Conservation (phyloP, 2,329 filamentous ascomycete species). For the Fusarium incarnatum region DNA sequence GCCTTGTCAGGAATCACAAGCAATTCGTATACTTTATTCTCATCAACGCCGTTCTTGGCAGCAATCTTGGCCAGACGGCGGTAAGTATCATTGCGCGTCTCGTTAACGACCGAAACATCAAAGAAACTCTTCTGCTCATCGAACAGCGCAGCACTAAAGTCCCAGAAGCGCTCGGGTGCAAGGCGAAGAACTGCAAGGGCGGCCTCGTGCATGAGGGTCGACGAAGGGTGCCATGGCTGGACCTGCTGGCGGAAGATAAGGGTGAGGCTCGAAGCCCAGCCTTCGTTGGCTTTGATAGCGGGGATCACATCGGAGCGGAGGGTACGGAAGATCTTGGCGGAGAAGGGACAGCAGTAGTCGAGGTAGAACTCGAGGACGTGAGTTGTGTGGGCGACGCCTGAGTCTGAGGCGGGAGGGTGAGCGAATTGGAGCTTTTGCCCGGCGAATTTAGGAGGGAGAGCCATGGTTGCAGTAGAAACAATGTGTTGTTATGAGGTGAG, state of each 20-base stretch:
- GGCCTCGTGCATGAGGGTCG: constrained; percentile 84
- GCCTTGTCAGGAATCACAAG: constrained; percentile 77
- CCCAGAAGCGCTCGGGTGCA: constrained; percentile 80
- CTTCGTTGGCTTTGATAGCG: constrained; percentile 70
- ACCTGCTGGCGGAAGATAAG: constrained; percentile 92
- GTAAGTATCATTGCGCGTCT: constrained; percentile 88
- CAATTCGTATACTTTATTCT: constrained; percentile 74
- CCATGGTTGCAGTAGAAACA: constrained; percentile 62
- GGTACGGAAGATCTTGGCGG: constrained; percentile 79
- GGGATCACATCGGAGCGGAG: constrained; percentile 75
- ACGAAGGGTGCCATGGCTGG: constrained; percentile 94
- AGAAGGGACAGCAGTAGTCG: constrained; percentile 89
- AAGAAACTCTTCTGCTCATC: constrained; percentile 80
- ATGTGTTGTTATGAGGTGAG: neutral
- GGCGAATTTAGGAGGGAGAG: constrained; percentile 80
- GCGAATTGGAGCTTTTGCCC: constrained; percentile 73
- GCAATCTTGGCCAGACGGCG: constrained; percentile 81
- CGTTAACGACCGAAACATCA: constrained; percentile 84
- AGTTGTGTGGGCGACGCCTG: constrained; percentile 57
- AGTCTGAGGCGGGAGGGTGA: constrained; percentile 49
- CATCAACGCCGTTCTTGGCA: constrained; percentile 73
- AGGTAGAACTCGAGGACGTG: constrained; percentile 77
- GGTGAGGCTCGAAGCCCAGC: constrained; percentile 67
- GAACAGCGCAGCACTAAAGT: constrained; percentile 77
- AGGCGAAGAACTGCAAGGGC: constrained; percentile 81